Conservation (phyloP, 176 grass and related monocot species). For the Dactylis glomerata region DNA sequence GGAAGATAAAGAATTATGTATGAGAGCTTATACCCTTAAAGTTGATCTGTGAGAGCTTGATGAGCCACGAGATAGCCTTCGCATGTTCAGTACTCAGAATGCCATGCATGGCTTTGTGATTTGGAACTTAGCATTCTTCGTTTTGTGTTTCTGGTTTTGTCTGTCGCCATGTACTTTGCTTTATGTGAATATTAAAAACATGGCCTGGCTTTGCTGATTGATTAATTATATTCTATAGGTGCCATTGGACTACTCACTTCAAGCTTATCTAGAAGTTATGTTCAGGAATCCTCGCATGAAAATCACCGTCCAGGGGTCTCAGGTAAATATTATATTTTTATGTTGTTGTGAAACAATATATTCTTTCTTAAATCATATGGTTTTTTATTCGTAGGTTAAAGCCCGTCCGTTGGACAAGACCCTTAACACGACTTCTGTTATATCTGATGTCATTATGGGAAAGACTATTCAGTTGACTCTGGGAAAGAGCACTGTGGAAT, state of each 20-base stretch:
- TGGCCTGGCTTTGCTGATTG: neutral
- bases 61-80: neutral
- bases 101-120: neutral
- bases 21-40: neutral
- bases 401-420: slow-evolving; percentile 60
- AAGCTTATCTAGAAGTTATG: slow-evolving; percentile 79
- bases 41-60: neutral
- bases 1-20: slow-evolving; percentile 2
- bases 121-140: slow-evolving; percentile 10
- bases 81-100: slow-evolving; percentile 1
- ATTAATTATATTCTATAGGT: slow-evolving; percentile 52
- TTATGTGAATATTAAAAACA: neutral
- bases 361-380: slow-evolving; percentile 2
- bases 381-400: slow-evolving; percentile 58
- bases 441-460: slow-evolving; percentile 62
- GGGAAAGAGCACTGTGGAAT: slow-evolving; percentile 78
- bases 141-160: slow-evolving; percentile 5
- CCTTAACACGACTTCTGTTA: slow-evolving; percentile 71
- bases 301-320: slow-evolving; percentile 71
- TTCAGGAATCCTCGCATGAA: slow-evolving; percentile 88
- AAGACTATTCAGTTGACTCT: slow-evolving; percentile 56
- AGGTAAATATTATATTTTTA: slow-evolving; percentile 46
- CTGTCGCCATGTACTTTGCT: neutral
- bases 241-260: slow-evolving; percentile 84
- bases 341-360: slow-evolving; percentile 16